Evolutionary conservation across 345 rosid genomes (phyloP), one percentile per base, ranked within the genome.

Genomic region (Arabidopsis suecica): DNA sequence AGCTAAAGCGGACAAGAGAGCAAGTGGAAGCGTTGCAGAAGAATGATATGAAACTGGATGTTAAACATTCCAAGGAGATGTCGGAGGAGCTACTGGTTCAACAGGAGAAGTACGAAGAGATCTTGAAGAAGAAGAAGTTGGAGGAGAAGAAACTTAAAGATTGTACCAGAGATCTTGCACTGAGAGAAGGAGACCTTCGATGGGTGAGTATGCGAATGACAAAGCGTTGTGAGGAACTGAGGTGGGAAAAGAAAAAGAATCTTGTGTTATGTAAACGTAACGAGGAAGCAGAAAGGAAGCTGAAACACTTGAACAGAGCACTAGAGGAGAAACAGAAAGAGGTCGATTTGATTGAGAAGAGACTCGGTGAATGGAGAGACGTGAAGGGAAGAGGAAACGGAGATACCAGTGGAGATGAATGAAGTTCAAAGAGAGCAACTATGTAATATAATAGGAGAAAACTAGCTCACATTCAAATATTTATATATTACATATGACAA

Each of bases 401-500:
- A 20, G 65, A 3, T 3, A 40, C 11, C 28, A 48, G 16, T 30
- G 49, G 22, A 63, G 56, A 73, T 41, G 45, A 38, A 63, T 14
- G 16, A 9, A 42, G 36, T 47, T 64, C 37, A 67, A 59, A 16
- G 45, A 59, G 48, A 58, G 20, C 14, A 66, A 30, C 38, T 8
- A 49, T 49, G 61, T 50, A 49, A 59, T 28, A 59, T 28, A 55
- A 23, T 47, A 49, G 11, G 63, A 50, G 68, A 20, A 50, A 61
- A 23, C 69, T 61, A 76, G 65, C 58, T 69, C 9, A 69, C 75
- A 53, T 34, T 53, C 53, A 54, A 36, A 25, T 9, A 22, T 68
- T 7, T 37, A 34, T 40, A 59, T 50, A 22, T 68, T 50, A 75
- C 68, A 50, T n/a, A 32, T 68, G 25, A 61, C 18, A 60, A 58